Evolutionary conservation across 2,329 filamentous ascomycete species (phyloP).

Genomic region (Westerdykella ornata): DNA sequence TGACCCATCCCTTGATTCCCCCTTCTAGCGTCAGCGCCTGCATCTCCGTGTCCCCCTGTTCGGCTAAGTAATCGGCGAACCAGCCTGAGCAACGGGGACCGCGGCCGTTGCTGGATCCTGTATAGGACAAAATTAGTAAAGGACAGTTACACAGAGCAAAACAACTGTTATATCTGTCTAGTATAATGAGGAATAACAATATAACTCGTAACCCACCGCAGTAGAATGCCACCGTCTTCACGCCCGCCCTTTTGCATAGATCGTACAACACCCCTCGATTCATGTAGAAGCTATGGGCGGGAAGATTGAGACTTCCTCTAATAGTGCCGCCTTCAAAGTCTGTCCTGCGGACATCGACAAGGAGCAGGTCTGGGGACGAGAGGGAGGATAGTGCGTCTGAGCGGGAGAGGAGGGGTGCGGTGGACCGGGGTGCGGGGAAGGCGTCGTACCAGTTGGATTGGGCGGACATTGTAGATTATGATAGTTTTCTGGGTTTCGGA

Average conservation of each 20-base stretch:
- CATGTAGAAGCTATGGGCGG: slow-evolving; percentile 44
- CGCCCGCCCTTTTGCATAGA: slow-evolving; percentile 40
- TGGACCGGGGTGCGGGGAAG: slow-evolving; percentile 37
- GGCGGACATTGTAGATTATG: neutral
- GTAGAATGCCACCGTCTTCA: slow-evolving; percentile 44
- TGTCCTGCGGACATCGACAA: slow-evolving; percentile 43
- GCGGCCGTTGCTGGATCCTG: slow-evolving; percentile 31
- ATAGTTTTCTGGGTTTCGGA: neutral
- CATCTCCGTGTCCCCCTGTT: slow-evolving; percentile 34
- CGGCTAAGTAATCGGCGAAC: slow-evolving; percentile 33
- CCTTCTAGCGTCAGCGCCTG: slow-evolving; percentile 39
- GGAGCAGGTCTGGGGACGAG: slow-evolving; percentile 36
- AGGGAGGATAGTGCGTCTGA: slow-evolving; percentile 31
- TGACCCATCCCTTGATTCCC: slow-evolving; percentile 44
- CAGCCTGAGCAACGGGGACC: slow-evolving; percentile 33
- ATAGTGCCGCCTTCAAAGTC: slow-evolving; percentile 44
- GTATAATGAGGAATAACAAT: too few relatives aligned
- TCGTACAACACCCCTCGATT: slow-evolving; percentile 42
- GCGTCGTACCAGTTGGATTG: slow-evolving; percentile 36
- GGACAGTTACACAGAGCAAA: neutral
- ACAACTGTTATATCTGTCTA: neutral
- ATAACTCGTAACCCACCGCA: slow-evolving; percentile 42
- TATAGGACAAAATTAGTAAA: neutral
- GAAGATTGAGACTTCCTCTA: slow-evolving; percentile 42
- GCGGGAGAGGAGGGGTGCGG: slow-evolving; percentile 36